phyloP scores from a whole-genome alignment of 371 early-diverging fungal genomes.

The Blakeslea trispora region DNA sequence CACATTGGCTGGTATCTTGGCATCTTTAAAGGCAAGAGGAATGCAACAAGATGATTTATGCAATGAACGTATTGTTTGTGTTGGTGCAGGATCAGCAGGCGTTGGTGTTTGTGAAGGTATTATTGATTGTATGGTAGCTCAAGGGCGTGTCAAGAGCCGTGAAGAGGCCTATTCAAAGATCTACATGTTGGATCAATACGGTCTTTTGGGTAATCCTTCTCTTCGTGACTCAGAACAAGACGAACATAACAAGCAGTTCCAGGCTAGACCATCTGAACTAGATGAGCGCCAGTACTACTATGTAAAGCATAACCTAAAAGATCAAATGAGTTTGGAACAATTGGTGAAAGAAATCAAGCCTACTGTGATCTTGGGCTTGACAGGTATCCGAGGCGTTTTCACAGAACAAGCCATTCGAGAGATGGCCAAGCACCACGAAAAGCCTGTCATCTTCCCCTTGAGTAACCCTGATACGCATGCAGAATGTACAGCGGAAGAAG shows the following conservation, averaged over 20 bases:
- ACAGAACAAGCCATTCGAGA: constrained; percentile 56
- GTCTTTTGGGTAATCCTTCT: constrained; percentile 52
- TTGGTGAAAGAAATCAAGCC: constrained; percentile 64
- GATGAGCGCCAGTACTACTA: constrained; percentile 59
- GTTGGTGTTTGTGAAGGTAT: constrained; percentile 72
- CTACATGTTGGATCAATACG: constrained; percentile 64
- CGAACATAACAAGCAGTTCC: constrained; percentile 1
- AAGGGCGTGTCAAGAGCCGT: constrained; percentile 56
- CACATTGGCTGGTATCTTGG: constrained; percentile 64
- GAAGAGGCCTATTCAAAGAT: constrained; percentile 61
- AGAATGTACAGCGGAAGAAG: constrained; percentile 68
- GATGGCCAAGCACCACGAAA: constrained; percentile 62
- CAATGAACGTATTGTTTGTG: constrained; percentile 59
- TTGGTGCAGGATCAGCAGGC: constrained; percentile 72
- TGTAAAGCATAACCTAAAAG: constrained; percentile 55
- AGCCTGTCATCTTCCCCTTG: constrained; percentile 66
- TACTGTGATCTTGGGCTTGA: constrained; percentile 64
- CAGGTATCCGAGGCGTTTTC: constrained; percentile 61
- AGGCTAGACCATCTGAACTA: constrained; percentile 22
- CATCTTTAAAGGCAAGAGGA: constrained; percentile 59
- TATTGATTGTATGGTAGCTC: constrained; percentile 63
- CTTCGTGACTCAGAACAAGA: constrained; percentile 20
- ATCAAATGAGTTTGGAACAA: constrained; percentile 54
- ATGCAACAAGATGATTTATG: constrained; percentile 39
- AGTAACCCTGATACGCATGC: constrained; percentile 67